Base-by-base conservation (phyloP, 1,284 basidiomycete genomes). In the Inonotus hispidus region DNA sequence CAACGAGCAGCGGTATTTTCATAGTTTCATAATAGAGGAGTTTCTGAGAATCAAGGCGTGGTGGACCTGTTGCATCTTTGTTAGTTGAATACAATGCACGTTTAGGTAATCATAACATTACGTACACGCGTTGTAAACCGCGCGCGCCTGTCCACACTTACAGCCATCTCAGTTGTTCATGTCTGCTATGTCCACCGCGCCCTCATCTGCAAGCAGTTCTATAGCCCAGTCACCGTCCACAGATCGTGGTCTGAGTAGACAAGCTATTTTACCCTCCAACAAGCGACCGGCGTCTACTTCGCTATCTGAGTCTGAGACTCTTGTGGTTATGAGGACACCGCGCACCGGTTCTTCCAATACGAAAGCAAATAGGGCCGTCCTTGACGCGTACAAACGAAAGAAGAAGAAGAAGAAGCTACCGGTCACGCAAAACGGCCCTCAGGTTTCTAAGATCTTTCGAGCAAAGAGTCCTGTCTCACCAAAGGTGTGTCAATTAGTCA, bases 21-120 rank as follows among this genome's bases (percentile, higher is more conserved):
- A 41, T 76, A 5, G 82, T n/a, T n/a, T n/a, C n/a, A n/a, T n/a
- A n/a, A n/a, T n/a, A 83, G 67, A 55, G 60, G 7, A 76, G 81
- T 61, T 67, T 70, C 2, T 65, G 66, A n/a, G 81, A 83, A 69
- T 73, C 65, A 19, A 65, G 65, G 53, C 68, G 74, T 58, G 79
- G 79, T 64, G 64, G 58, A 10, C 71, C 77, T 57, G 71, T 77
- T 19, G 73, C 71, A 8, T 70, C 69, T 23, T 69, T n/a, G n/a
- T n/a, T 74, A 63, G 71, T 67, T 49, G 66, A 45, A 35, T 58
- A 69, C 29, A n/a, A 69, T 73, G 64, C 70, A 77, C 59, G 73
- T 77, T 68, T 78, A 41, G 29, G 23, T 27, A 55, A 52, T 29
- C 41, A 43, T 43, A 38, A 37, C 10, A 55, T 55, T 39, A 55